Evolutionary conservation across 192 early-diverging fungal species (phyloP).

Genomic region (Backusella circina): DNA sequence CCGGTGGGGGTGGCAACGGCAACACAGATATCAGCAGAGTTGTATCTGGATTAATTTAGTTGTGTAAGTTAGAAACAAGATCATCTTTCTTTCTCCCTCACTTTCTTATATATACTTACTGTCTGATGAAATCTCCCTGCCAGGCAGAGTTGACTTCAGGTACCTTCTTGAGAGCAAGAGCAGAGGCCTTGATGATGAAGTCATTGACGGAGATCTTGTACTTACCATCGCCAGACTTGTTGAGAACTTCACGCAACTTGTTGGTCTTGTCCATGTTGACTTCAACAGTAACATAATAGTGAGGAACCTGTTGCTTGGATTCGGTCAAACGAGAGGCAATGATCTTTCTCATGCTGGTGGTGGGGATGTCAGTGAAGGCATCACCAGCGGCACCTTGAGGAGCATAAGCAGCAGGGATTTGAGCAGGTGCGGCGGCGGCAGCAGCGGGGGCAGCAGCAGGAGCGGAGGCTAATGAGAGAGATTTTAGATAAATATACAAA

Average conservation of each 20-base stretch:
- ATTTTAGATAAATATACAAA: background rate
- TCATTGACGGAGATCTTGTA: constrained; percentile 99
- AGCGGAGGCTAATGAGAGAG: constrained; percentile 14
- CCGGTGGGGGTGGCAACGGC: constrained; percentile 94
- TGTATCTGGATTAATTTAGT: constrained; percentile 62
- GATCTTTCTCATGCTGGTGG: constrained; percentile 77
- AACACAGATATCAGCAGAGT: constrained; percentile 88
- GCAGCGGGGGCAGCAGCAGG: constrained; percentile 40
- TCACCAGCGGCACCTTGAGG: constrained; percentile 38
- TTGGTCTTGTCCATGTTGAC: constrained; percentile 86
- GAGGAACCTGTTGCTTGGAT: constrained; percentile 71
- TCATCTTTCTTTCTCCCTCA: too few species aligned
- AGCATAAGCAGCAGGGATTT: constrained; percentile 40
- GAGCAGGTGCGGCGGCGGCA: constrained; percentile 36
- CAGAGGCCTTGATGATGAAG: constrained; percentile 95
- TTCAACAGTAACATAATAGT: constrained; percentile 84
- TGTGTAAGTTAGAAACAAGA: too few species aligned
- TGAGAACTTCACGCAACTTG: constrained; percentile 86
- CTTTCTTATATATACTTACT: constrained; percentile 66
- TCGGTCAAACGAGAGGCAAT: constrained; percentile 75
- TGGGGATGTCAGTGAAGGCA: constrained; percentile 71
- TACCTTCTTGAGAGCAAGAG: constrained; percentile 83
- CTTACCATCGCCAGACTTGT: constrained; percentile 76
- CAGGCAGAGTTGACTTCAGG: constrained; percentile 93
- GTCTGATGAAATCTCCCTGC: constrained; percentile 82